Conservation (phyloP, 176 grass and related monocot species). For the Eragrostis nindensis region DNA sequence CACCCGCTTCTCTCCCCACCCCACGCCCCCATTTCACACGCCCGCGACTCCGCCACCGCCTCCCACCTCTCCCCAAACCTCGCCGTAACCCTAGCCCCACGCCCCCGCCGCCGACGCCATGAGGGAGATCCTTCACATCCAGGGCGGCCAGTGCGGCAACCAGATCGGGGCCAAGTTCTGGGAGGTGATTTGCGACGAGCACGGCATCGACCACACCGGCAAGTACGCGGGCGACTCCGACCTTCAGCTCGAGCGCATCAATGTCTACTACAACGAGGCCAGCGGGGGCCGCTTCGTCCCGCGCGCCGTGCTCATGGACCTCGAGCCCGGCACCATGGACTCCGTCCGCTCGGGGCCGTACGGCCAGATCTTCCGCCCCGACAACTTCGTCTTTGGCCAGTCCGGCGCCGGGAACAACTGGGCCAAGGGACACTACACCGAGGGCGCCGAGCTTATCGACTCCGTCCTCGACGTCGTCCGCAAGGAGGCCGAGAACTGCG, state of each 20-base stretch:
- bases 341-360: constrained; percentile 67
- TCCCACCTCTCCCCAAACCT: no score
- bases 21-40: no score
- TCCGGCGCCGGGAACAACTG: constrained; percentile 94
- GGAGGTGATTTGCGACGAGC: constrained; percentile 95
- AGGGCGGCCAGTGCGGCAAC: no score
- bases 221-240: constrained; percentile 67
- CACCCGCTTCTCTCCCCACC: no score
- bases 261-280: constrained; percentile 98
- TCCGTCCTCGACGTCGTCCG: constrained; percentile 89
- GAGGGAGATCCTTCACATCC: no score
- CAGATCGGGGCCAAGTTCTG: constrained; percentile 93
- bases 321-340: constrained; percentile 95
- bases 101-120: no score
- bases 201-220: constrained; percentile 84
- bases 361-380: constrained; percentile 92
- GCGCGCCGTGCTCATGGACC: constrained; percentile 94
- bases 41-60: no score
- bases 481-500: constrained; percentile 97
- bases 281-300: constrained; percentile 63
- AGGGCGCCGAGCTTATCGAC: constrained; percentile 95
- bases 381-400: constrained; percentile 95
- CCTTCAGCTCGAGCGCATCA: constrained; percentile 92
- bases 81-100: no score
- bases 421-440: constrained; percentile 95